phyloP scores from a whole-genome alignment of 495 filamentous ascomycete species.

The Penicillium lagena region DNA sequence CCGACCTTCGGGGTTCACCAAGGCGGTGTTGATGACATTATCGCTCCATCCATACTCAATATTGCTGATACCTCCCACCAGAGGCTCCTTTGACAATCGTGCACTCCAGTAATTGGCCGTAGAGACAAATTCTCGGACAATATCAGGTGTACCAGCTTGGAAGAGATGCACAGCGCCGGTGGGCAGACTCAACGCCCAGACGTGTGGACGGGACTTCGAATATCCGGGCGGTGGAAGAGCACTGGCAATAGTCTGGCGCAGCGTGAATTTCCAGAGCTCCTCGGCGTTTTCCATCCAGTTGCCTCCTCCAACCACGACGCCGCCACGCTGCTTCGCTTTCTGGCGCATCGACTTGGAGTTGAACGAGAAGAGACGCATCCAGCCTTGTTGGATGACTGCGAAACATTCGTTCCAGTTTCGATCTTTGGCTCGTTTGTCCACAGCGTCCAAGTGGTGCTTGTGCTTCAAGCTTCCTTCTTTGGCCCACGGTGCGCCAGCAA shows the following conservation, averaged over 20 bases:
- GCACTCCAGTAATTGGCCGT: slow-evolving; percentile 99
- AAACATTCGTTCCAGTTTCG: slow-evolving; percentile 93
- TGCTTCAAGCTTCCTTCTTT: slow-evolving; percentile 95
- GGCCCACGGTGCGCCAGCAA: slow-evolving; percentile 91
- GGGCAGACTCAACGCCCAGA: slow-evolving; percentile 92
- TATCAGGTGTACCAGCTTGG: slow-evolving; percentile 92
- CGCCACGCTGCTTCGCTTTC: slow-evolving; percentile 56
- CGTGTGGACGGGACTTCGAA: slow-evolving; percentile 81
- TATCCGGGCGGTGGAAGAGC: slow-evolving; percentile 87
- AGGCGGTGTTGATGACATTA: slow-evolving; percentile 69
- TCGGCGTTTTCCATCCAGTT: slow-evolving; percentile 97
- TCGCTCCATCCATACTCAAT: slow-evolving; percentile 98
- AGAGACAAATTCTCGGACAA: slow-evolving; percentile 86
- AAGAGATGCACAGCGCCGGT: slow-evolving; percentile 94
- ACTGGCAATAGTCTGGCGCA: slow-evolving; percentile 89
- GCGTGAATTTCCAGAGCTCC: slow-evolving; percentile 74
- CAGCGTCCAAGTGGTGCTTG: slow-evolving; percentile 87
- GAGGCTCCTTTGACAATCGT: slow-evolving; percentile 82
- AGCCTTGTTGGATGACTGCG: slow-evolving; percentile 96
- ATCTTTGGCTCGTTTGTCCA: slow-evolving; percentile 87
- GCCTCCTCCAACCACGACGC: slow-evolving; percentile 78
- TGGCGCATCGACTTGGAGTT: slow-evolving; percentile 64
- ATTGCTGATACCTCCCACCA: slow-evolving; percentile 89
- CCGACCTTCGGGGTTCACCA: slow-evolving; percentile 46
- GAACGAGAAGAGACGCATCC: slow-evolving; percentile 92